These are phyloP conservation scores for Emiliania huxleyi DNA, from an alignment of 78 protist species.

Conservation along the genomic window DNA sequence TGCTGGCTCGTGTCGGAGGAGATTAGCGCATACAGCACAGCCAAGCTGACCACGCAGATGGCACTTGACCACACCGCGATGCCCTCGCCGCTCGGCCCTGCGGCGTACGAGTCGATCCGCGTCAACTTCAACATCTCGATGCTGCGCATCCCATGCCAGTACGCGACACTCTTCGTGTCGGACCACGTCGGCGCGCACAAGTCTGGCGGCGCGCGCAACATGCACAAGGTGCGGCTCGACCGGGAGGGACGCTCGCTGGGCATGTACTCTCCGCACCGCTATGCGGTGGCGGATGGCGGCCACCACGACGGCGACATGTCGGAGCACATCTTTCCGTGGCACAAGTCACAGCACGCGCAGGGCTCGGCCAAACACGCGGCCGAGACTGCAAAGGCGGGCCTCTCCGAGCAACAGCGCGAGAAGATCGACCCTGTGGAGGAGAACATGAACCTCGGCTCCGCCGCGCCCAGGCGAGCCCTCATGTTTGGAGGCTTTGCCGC, in stretches of 20 bases:
- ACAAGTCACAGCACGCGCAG: constrained; percentile 4
- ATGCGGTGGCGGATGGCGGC: neutral
- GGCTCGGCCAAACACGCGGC: neutral
- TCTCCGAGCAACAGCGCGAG: neutral
- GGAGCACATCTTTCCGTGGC: constrained; percentile 8
- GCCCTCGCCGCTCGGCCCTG: neutral
- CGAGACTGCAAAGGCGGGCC: neutral
- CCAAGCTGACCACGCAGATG: neutral
- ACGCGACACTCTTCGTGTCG: neutral
- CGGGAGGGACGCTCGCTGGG: neutral
- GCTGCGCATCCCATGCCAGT: neutral
- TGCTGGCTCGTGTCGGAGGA: neutral
- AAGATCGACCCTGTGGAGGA: neutral
- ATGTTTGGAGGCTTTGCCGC: no score
- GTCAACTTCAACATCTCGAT: neutral
- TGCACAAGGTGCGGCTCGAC: neutral
- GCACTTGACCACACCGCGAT: neutral
- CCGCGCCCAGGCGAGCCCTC: no score
- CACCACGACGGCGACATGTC: neutral
- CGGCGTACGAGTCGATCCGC: neutral
- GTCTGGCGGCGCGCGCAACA: neutral
- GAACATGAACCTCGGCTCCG: no score
- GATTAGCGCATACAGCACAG: neutral
- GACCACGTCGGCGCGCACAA: neutral
- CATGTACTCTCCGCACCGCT: neutral